These are phyloP conservation scores for Peziza echinospora DNA, from an alignment of 495 filamentous ascomycete genomes.

Conservation along the genomic window DNA sequence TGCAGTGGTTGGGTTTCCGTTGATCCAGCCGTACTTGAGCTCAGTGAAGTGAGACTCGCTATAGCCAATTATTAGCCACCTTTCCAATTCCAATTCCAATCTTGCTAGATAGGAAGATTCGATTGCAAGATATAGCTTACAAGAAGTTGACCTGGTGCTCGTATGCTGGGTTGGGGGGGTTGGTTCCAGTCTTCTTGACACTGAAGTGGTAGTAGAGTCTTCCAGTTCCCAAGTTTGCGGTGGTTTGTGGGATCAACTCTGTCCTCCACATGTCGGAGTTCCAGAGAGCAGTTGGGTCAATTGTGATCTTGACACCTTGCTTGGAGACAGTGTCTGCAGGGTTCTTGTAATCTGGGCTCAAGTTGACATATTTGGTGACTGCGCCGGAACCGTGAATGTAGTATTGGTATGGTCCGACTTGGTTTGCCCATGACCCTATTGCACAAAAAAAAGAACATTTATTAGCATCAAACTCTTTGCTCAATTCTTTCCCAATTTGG, in stretches of 20 bases:
- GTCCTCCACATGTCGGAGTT: constrained; percentile 38
- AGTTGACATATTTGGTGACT: constrained; percentile 32
- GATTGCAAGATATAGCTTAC: constrained; percentile 17
- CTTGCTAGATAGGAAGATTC: background rate
- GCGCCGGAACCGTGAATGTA: constrained; percentile 27
- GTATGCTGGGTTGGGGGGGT: constrained; percentile 35
- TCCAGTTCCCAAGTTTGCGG: constrained; percentile 35
- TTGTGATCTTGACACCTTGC: constrained; percentile 47
- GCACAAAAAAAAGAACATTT: too few relatives aligned
- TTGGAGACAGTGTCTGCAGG: constrained; percentile 38
- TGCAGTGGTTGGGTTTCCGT: constrained; percentile 31
- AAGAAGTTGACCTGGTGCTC: constrained; percentile 65
- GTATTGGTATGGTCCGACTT: constrained; percentile 14
- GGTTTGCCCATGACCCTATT: constrained; percentile 15
- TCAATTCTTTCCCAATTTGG: too few relatives aligned
- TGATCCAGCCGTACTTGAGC: constrained; percentile 46
- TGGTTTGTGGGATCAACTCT: constrained; percentile 50
- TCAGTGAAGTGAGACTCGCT: constrained; percentile 56
- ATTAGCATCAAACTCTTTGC: background rate
- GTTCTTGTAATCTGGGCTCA: constrained; percentile 38
- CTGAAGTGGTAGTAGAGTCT: constrained; percentile 51
- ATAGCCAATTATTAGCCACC: too few relatives aligned
- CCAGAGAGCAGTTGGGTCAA: constrained; percentile 42
- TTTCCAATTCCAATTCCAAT: background rate
- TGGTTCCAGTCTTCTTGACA: constrained; percentile 34